Evolutionary conservation across 768 basidiomycete species (phyloP), one percentile per base, ranked within the genome.

Genomic region (Ramaria sp.): DNA sequence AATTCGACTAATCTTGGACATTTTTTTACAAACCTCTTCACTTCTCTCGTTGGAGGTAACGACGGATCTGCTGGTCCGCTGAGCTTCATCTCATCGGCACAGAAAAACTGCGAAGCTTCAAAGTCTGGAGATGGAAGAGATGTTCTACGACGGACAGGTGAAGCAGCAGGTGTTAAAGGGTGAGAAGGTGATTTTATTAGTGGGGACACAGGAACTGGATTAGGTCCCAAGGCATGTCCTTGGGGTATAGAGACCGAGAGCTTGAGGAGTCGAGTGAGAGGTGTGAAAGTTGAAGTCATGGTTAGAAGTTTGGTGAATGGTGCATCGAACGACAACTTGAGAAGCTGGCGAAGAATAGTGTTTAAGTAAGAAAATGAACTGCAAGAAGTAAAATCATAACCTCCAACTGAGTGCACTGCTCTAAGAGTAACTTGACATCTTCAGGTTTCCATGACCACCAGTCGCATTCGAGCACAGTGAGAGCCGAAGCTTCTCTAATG

Each of bases 11-110:
- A 55, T 53, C 60, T 63, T n/a, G 68, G 63, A 53, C 65, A 70
- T 49, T 67, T 67, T 48, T 69, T 65, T 41, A 66, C 66, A 57
- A 72, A 67, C 28, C 69, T 64, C 56, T 69, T 71, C 45, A 72
- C 61, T 50, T 72, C 70, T 48, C 70, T 63, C 18, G 67, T 50
- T 16, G 63, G 64, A 5, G 70, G 70, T 56, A 72, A 63, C 15
- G 66, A 66, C n/a, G 68, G 63, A 56, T 72, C 70, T 1, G 55
- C 61, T 10, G 52, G 53, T 32, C 61, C 56, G 50, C 57, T 25
- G 52, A 43, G 32, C 62, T 53, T 67, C 63, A 56, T 66, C 24
- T 56, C 45, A 43, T 48, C 45, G 6, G 18, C 22, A 42, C 24
- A 50, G 34, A 38, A 52, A 51, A 49, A 34, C 6, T 64, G 52